A percentile compares a stretch with the other conserved stretches of the same genome.
Conservation (phyloP, 2,329 filamentous ascomycete species). For the Alternaria conjuncta region DNA sequence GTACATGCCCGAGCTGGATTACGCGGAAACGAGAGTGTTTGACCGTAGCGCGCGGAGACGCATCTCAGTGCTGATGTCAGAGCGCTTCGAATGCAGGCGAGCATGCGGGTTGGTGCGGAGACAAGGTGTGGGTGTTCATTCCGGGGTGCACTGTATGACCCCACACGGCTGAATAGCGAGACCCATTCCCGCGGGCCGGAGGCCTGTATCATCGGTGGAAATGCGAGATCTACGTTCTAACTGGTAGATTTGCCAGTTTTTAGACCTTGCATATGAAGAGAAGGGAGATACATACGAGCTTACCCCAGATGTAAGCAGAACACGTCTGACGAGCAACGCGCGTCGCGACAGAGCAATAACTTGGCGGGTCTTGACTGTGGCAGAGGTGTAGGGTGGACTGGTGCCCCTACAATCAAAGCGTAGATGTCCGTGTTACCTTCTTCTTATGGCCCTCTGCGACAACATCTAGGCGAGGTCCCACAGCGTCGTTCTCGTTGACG, state of each 20-base stretch:
- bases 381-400: not conserved
- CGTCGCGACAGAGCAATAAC: slow-evolving; percentile 10
- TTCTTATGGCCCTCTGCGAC: slow-evolving; percentile 30
- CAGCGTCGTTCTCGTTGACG: slow-evolving; percentile 16
- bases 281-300: slow-evolving; percentile 19
- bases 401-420: slow-evolving; percentile 21
- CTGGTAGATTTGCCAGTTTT: slow-evolving; percentile 16
- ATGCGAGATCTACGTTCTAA: slow-evolving; percentile 23
- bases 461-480: slow-evolving; percentile 23
- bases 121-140: slow-evolving; percentile 20
- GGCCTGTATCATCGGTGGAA: slow-evolving; percentile 23
- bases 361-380: not conserved
- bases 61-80: slow-evolving; percentile 26
- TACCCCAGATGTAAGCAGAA: slow-evolving; percentile 19
- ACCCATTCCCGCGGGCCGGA: slow-evolving; percentile 17
- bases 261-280: slow-evolving; percentile 7
- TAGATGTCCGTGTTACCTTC: slow-evolving; percentile 34
- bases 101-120: slow-evolving; percentile 8
- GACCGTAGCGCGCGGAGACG: slow-evolving; percentile 5
- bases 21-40: slow-evolving; percentile 13
- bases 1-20: slow-evolving; percentile 5
- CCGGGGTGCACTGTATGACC: slow-evolving; percentile 21
- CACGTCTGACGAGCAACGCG: slow-evolving; percentile 26
- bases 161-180: slow-evolving; percentile 27
- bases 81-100: slow-evolving; percentile 9